Evolutionary conservation across 1,139 yeast genomes (phyloP).

Genomic region (Hansenula anomala): DNA sequence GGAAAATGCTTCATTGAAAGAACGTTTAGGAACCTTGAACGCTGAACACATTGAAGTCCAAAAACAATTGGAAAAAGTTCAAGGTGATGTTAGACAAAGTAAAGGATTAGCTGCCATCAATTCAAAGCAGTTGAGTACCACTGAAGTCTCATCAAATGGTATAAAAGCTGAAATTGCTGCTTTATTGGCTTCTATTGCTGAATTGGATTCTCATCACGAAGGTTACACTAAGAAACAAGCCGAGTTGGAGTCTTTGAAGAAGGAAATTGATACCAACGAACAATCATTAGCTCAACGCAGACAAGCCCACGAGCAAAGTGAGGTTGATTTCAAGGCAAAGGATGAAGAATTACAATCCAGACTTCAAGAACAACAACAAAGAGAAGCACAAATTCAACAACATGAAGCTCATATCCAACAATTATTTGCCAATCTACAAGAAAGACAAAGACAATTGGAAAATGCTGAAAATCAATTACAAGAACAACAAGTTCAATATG

Average conservation of each 20-base stretch:
- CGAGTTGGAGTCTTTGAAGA: slow-evolving; percentile 32
- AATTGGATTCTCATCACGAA: slow-evolving; percentile 33
- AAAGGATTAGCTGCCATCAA: slow-evolving; percentile 61
- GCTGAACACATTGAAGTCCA: slow-evolving; percentile 61
- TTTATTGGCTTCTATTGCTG: slow-evolving; percentile 28
- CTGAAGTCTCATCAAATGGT: slow-evolving; percentile 39
- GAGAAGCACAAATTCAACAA: slow-evolving; percentile 25
- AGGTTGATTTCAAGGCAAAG: slow-evolving; percentile 13
- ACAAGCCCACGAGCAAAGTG: slow-evolving; percentile 13
- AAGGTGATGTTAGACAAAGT: slow-evolving; percentile 53
- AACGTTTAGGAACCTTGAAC: slow-evolving; percentile 60
- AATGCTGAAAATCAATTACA: slow-evolving; percentile 32
- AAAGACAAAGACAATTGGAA: slow-evolving; percentile 29
- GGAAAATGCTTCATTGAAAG: slow-evolving; percentile 60
- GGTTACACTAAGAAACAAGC: slow-evolving; percentile 31
- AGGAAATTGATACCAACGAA: slow-evolving; percentile 19
- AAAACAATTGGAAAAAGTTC: slow-evolving; percentile 46
- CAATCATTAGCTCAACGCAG: slow-evolving; percentile 25
- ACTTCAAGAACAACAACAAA: slow-evolving; percentile 29
- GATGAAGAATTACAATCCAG: slow-evolving; percentile 28
- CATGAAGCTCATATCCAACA: slow-evolving; percentile 30
- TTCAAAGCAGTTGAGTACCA: slow-evolving; percentile 63
- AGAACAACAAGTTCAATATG: slow-evolving; percentile 32
- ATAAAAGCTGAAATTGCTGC: slow-evolving; percentile 46
- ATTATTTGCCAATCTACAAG: slow-evolving; percentile 28